Evolutionary conservation across 345 rosid genomes (phyloP), one percentile per base, ranked within the genome.

Genomic region (Litchi chinensis): DNA sequence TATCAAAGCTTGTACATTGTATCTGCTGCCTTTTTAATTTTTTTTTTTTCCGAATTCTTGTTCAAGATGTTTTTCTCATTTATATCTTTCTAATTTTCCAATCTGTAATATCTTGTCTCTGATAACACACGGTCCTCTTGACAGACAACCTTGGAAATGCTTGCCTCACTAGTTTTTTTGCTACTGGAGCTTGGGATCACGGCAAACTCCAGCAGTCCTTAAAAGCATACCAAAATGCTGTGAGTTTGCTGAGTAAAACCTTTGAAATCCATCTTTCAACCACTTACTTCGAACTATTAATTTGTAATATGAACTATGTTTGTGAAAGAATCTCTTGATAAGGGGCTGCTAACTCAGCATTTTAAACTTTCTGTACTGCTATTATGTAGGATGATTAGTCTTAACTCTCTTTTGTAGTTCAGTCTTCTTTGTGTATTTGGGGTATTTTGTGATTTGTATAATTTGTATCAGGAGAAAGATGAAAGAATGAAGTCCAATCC

Each of bases 91-190:
- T 11, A 54, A 40, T 67, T 71, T 46, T 72, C 73, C 22, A 5
- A 41, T 66, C 26, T 41, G 50, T 39, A 57, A 18, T 11, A 72
- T 57, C 11, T 21, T 43, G 60, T 56, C 40, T 46, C 52, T 64
- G 70, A 71, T 62, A 50, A 18, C 7, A n/a, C 72, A 75, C 81
- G 71, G 69, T 62, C 82, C 77, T 83, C 8, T 63, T 77, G 79
- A 57, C 88, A 92, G 95, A 92, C 85, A 90, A 90, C 82, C 87
- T 92, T 80, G 93, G 95, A 79, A 92, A 92, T 84, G 95, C 95
- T 66, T 87, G 88, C 65, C 86, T 92, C 77, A 92, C 95, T 18
- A 87, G 92, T 65, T 92, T 90, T 69, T 92, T 92, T 80, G 82
- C 87, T 52, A 86, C 88, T 68, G 93, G 95, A 80, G 86, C 89